These are phyloP conservation scores for Coemansia sp. DNA, from an alignment of 192 early-diverging fungal species.

Conservation along the genomic window DNA sequence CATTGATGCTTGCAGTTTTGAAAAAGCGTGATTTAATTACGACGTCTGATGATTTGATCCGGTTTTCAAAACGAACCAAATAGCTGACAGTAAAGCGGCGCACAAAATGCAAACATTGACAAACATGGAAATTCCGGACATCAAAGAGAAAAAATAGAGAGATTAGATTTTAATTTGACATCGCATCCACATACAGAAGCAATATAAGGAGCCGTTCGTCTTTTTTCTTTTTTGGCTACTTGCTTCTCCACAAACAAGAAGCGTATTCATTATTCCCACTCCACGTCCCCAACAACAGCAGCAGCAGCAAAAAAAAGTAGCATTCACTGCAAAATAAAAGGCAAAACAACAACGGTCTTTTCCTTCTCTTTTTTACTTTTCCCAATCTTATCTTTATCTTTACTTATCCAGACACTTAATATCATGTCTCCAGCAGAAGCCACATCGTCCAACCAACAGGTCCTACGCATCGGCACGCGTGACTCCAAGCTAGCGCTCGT, in stretches of 20 bases:
- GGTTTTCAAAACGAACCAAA: no score
- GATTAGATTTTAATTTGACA: neutral
- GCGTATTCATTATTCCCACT: no score
- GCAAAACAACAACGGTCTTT: neutral
- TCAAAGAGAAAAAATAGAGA: no score
- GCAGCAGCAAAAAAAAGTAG: neutral
- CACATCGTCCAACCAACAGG: neutral
- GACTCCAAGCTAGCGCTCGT: constrained; percentile 88
- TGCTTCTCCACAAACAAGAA: neutral
- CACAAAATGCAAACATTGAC: no score
- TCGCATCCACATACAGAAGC: neutral
- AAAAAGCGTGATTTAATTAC: neutral
- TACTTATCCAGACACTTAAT: neutral
- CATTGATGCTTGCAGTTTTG: neutral
- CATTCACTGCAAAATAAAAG: neutral
- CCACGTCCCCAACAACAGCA: no score
- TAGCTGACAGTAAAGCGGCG: no score
- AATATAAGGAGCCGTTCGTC: no score
- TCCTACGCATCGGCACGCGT: constrained; percentile 71
- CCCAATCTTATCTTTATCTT: neutral
- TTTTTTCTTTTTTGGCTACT: no score
- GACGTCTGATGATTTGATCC: no score
- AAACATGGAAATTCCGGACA: no score
- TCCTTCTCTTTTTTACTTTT: neutral
- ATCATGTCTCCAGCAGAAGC: neutral